Percentiles rank a stretch among this genome's conserved stretches.
These are phyloP conservation scores for Mercurialis annua DNA, from an alignment of 345 rosid genomes.

Conservation along the genomic window DNA sequence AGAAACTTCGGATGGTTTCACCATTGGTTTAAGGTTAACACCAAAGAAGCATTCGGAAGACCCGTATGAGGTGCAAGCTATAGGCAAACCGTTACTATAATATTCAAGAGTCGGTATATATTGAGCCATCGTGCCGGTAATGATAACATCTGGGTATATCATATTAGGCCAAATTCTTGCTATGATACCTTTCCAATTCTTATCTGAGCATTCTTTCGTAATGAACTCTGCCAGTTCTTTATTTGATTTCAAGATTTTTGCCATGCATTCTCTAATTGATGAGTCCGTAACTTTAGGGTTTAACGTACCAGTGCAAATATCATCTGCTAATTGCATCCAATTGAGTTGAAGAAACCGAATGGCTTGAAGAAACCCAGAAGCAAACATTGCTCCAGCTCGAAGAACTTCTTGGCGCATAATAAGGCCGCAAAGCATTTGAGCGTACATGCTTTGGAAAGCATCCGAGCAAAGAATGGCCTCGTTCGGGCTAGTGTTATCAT, in stretches of 20 bases:
- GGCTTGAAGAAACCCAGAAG: conserved; percentile 87
- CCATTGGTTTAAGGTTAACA: conserved; percentile 81
- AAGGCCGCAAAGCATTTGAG: too few species aligned
- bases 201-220: conserved; percentile 40
- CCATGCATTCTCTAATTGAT: conserved; percentile 43
- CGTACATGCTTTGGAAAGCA: too few species aligned
- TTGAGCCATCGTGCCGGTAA: conserved; percentile 96
- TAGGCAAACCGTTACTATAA: conserved; percentile 75
- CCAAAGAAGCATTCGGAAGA: conserved; percentile 96
- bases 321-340: conserved; percentile 59
- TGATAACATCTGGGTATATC: conserved; percentile 82
- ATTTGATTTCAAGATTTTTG: conserved; percentile 49
- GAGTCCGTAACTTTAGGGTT: conserved; percentile 47
- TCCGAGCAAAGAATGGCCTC: conserved; percentile 87
- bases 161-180: conserved; percentile 86
- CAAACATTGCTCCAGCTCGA: conserved; percentile 85
- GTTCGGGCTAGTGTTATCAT: conserved; percentile 85
- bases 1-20: conserved; percentile 78
- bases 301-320: conserved; percentile 58
- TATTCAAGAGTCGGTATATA: conserved; percentile 87
- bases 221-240: conserved; percentile 53
- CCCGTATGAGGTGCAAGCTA: conserved; percentile 94
- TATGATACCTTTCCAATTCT: conserved; percentile 72
- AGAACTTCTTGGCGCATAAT: too few species aligned
- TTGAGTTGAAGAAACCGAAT: conserved; percentile 81